Conservation (phyloP, 2,329 filamentous ascomycete species). For the Beauveria pseudobassiana region DNA sequence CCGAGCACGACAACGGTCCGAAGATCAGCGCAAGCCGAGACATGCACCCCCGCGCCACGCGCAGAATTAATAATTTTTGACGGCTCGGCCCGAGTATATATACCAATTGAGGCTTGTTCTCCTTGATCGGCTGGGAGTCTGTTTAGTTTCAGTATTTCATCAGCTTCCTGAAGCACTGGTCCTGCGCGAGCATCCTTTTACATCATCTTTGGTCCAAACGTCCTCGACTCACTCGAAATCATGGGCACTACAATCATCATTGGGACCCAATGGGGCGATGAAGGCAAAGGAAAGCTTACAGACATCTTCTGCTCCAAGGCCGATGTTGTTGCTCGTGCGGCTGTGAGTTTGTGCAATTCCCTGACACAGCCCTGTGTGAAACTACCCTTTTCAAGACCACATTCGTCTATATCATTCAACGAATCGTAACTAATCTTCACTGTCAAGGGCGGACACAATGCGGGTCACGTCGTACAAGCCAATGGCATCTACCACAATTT, state of each 20-base stretch:
- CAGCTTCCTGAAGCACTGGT: too few species aligned
- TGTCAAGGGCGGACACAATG: neutral
- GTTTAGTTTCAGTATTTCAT: too few species aligned
- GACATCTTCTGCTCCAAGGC: constrained; percentile 4
- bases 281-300: constrained; percentile 3
- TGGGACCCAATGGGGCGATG: constrained; percentile 3
- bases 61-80: too few species aligned
- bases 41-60: too few species aligned
- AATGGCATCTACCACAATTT: constrained; percentile 8
- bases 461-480: constrained; percentile 1
- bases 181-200: too few species aligned
- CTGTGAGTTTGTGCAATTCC: neutral
- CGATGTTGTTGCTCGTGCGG: constrained; percentile 1
- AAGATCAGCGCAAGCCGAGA: too few species aligned
- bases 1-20: too few species aligned
- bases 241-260: neutral
- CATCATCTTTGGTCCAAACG: neutral
- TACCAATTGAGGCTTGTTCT: too few species aligned
- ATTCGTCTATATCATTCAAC: neutral
- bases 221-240: too few species aligned
- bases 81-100: too few species aligned
- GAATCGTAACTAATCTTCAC: neutral
- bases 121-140: too few species aligned
- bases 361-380: neutral
- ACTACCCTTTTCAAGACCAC: neutral